Base-by-base conservation (phyloP, 495 filamentous ascomycete genomes). In the Hypoxylon trugodes region DNA sequence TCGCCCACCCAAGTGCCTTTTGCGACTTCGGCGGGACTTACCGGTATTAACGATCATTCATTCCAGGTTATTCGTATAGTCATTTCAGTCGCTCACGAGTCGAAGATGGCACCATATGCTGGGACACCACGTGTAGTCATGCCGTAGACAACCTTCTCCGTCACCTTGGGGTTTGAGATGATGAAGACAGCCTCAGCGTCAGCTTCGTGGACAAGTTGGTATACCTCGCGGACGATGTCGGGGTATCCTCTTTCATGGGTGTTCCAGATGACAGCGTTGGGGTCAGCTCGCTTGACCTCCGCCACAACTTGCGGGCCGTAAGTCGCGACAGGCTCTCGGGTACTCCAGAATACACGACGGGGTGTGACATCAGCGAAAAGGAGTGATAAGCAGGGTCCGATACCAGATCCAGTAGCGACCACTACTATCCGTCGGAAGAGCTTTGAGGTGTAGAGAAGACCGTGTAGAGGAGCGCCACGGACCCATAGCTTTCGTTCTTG, bases 341-440 rank as follows among this genome's bases (percentile, higher is more conserved):
- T 76, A 4, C 78, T 79, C 82, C 82, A 85, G 32, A 85, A 73
- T 43, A 85, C 75, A 16, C 81, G 76, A 15, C 74, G 38, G 72
- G 77, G 56, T 72, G 77, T 36, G 69, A 74, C 22, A 41, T 72
- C 58, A 71, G 73, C 69, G 22, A 80, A 74, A 18, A 84, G 73
- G 35, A 84, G 77, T 8, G 74, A 77, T 7, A 89, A 74, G 63
- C 82, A 85, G 4, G 87, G 91, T 0, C 90, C 91, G 52, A 95
- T 94, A 24, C 91, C 91, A 6, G 89, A 92, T 15, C 91, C 91
- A 0, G 91, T 96, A 1, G 89, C 87, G n/a, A 96, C 87, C 42
- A 95, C 74, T 26, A 96, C 80, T 40, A 91, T 81, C 5, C 80
- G 79, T 33, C 75, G 71, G 79, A 93, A 96, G 0, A 94, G 77